phyloP scores from a whole-genome alignment of 202 grass and related monocot genomes.

The Setaria viridis region DNA sequence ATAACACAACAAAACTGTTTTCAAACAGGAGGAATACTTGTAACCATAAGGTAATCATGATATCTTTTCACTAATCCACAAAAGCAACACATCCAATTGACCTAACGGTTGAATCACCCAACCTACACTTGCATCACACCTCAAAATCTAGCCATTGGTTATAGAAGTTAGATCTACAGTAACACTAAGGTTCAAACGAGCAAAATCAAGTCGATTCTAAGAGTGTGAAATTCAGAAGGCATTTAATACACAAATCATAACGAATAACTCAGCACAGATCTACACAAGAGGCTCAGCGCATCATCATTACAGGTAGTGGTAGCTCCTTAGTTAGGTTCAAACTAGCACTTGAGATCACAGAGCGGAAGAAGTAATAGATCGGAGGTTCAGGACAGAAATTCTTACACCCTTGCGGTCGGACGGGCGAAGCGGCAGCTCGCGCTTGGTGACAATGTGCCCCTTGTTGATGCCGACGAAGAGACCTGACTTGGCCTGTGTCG shows the following conservation, averaged over 20 bases:
- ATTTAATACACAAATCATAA: neutral
- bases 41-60: neutral
- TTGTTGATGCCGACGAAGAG: constrained; percentile 76
- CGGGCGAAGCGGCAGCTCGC: constrained; percentile 57
- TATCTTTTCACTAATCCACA: neutral
- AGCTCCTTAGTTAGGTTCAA: no score
- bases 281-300: neutral
- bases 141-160: neutral
- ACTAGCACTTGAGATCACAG: neutral
- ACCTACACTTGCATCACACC: neutral
- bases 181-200: neutral
- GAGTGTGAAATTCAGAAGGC: no score
- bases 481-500: constrained; percentile 65
- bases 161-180: neutral
- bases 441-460: constrained; percentile 70
- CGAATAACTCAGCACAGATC: neutral
- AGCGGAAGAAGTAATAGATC: neutral
- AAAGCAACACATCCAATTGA: neutral
- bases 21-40: neutral
- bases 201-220: neutral
- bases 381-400: neutral
- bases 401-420: constrained; percentile 67
- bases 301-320: neutral
- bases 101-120: neutral
- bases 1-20: neutral